A percentile compares a stretch with the other conserved stretches of the same genome.
These are phyloP conservation scores for Galeopsis tetrahit DNA, from an alignment of 257 asterid species.

Conservation along the genomic window DNA sequence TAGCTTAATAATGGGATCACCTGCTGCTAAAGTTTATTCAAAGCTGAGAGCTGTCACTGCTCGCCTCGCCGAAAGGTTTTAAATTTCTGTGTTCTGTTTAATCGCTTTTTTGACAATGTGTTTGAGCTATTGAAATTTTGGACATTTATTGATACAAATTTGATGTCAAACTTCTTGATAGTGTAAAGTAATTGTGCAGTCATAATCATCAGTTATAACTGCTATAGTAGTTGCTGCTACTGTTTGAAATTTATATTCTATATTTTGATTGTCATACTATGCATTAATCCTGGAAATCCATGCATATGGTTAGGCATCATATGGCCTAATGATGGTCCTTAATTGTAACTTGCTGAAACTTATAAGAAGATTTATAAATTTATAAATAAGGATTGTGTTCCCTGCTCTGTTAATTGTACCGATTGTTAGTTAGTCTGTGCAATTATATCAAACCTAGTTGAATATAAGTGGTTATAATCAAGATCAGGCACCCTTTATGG, in stretches of 20 bases:
- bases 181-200: conserved; percentile 14
- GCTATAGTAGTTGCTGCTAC: background rate
- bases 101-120: conserved; percentile 13
- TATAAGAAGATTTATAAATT: too few species aligned
- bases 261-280: background rate
- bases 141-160: conserved; percentile 11
- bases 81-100: conserved; percentile 25
- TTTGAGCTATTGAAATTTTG: conserved; percentile 33
- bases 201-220: background rate
- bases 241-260: too few species aligned
- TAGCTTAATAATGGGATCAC: conserved; percentile 86
- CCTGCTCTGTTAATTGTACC: too few species aligned
- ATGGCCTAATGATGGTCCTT: background rate
- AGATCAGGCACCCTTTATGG: too few species aligned
- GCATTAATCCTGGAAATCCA: background rate
- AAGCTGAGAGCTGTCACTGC: conserved; percentile 82
- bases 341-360: background rate
- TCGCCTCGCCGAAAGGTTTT: conserved; percentile 79
- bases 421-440: too few species aligned
- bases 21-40: conserved; percentile 90
- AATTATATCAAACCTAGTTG: too few species aligned
- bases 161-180: background rate
- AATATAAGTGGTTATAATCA: too few species aligned
- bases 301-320: background rate
- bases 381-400: too few species aligned